Evolutionary conservation across 2,329 filamentous ascomycete species (phyloP).

Genomic region (Zymoseptoria ardabiliae): DNA sequence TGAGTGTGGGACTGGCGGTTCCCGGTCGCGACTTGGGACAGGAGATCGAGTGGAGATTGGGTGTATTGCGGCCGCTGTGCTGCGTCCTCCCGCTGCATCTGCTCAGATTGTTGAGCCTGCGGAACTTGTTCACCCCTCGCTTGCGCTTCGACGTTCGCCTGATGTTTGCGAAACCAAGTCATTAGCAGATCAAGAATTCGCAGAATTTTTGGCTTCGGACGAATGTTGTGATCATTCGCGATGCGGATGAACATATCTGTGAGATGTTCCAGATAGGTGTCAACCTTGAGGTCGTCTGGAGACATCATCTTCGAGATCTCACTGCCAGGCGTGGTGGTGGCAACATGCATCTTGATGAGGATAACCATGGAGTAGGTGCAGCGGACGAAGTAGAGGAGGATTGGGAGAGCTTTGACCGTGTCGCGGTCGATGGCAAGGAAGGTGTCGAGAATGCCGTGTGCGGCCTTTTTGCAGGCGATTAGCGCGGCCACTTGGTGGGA

Average conservation of each 20-base stretch:
- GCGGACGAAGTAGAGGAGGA: constrained; percentile 42
- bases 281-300: constrained; percentile 41
- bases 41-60: constrained; percentile 19
- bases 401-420: constrained; percentile 37
- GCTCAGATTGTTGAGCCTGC: constrained; percentile 2
- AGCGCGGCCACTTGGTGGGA: constrained; percentile 42
- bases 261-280: constrained; percentile 40
- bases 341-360: constrained; percentile 54
- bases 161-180: constrained; percentile 37
- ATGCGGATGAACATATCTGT: constrained; percentile 34
- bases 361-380: constrained; percentile 51
- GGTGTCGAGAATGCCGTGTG: constrained; percentile 41
- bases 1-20: constrained; percentile 5
- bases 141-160: constrained; percentile 23
- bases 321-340: constrained; percentile 40
- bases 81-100: constrained; percentile 1
- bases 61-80: constrained; percentile 1
- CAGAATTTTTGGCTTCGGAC: constrained; percentile 42
- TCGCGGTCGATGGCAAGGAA: constrained; percentile 44
- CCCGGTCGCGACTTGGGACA: constrained; percentile 20
- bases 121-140: constrained; percentile 12
- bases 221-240: constrained; percentile 13
- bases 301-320: constrained; percentile 45
- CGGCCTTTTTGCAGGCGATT: constrained; percentile 39
- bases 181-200: constrained; percentile 39